phyloP scores from a whole-genome alignment of 352 stramenopile genomes.

The Globisporangium sylvaticum region DNA sequence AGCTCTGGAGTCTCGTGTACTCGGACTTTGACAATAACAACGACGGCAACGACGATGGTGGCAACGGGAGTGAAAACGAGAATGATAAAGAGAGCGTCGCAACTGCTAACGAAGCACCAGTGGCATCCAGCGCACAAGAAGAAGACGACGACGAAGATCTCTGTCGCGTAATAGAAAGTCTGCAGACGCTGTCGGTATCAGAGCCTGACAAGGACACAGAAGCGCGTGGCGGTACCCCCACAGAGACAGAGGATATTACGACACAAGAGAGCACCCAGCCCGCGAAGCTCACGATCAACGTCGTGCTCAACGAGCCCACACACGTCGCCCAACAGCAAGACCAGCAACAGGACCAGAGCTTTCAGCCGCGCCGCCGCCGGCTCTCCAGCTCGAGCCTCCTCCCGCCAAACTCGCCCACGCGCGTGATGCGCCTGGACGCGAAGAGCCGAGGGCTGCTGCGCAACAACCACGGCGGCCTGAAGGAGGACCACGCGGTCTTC shows the following conservation, averaged over 20 bases:
- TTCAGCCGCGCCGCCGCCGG: neutral
- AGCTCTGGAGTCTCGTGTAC: conserved; percentile 79
- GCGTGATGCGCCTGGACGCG: conserved; percentile 21
- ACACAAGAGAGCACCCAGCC: neutral
- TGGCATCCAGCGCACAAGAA: neutral
- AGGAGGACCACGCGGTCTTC: conserved; percentile 70
- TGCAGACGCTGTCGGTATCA: neutral
- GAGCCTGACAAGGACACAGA: conserved; percentile 6
- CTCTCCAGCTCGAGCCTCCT: neutral
- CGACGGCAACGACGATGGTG: conserved; percentile 19
- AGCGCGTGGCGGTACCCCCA: neutral
- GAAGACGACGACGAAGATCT: neutral
- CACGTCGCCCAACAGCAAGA: neutral
- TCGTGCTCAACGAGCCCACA: neutral
- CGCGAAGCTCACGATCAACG: conserved; percentile 1
- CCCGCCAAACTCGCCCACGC: conserved; percentile 3
- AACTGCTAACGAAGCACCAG: neutral
- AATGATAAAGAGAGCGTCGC: neutral
- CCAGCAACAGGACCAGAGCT: neutral
- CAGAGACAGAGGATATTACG: neutral
- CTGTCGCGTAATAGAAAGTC: neutral
- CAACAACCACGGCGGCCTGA: conserved; percentile 41
- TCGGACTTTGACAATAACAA: conserved; percentile 35
- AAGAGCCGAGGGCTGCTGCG: conserved; percentile 37
- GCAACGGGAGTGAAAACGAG: neutral